A percentile compares a stretch with the other conserved stretches of the same genome.
Conservation (phyloP, 192 early-diverging fungal genomes). For the Backusella australiensis region DNA sequence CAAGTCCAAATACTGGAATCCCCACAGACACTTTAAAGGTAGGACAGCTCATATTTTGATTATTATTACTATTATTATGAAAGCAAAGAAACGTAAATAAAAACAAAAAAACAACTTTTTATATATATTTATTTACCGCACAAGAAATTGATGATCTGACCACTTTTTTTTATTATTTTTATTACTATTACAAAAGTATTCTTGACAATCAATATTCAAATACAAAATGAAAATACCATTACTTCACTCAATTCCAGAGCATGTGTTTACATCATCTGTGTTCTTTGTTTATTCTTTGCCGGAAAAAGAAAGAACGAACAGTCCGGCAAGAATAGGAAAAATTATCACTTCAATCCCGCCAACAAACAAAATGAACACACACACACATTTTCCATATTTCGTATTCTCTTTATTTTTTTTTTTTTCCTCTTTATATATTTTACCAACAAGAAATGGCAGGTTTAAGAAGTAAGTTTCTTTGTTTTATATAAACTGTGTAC, state of each 20-base stretch:
- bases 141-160: not conserved
- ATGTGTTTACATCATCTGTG: too few species aligned
- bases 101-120: not conserved
- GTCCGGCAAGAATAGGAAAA: not conserved
- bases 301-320: not conserved
- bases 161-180: not conserved
- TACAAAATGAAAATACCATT: too few species aligned
- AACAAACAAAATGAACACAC: not conserved
- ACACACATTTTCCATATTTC: not conserved
- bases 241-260: too few species aligned
- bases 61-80: not conserved
- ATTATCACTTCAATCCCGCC: not conserved
- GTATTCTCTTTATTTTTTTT: not conserved
- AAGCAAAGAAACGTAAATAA: not conserved
- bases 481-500: not conserved
- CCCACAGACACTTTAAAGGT: slow-evolving; percentile 48
- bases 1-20: slow-evolving; percentile 62
- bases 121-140: not conserved
- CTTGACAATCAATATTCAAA: too few species aligned
- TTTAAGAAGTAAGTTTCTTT: slow-evolving; percentile 30
- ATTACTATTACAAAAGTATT: too few species aligned
- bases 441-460: slow-evolving; percentile 16
- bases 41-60: slow-evolving; percentile 17
- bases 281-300: too few species aligned
- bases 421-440: not conserved